Percentiles rank a stretch among this genome's conserved stretches.
Evolutionary conservation across 441 rosid genomes (phyloP).

Genomic region (Populus hybrid): DNA sequence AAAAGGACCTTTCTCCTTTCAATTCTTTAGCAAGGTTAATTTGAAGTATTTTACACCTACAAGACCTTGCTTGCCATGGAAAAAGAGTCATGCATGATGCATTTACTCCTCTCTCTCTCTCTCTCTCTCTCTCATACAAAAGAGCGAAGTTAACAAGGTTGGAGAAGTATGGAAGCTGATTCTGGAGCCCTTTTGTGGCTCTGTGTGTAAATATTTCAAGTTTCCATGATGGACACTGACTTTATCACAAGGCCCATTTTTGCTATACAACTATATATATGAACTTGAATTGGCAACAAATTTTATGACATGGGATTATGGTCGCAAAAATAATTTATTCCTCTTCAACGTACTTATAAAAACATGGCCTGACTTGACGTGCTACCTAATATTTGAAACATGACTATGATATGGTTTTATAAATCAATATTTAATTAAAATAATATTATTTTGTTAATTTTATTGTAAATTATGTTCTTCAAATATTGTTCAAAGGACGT

Average conservation of each 20-base stretch:
- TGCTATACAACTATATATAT: neutral
- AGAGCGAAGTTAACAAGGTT: conserved; percentile 17
- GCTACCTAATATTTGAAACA: too few relatives aligned
- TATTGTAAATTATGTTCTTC: too few relatives aligned
- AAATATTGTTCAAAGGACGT: too few relatives aligned
- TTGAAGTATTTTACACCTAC: neutral
- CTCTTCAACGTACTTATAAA: too few relatives aligned
- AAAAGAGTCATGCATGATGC: conserved; percentile 28
- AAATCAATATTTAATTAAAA: too few relatives aligned
- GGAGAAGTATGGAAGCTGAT: conserved; percentile 14
- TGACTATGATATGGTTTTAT: too few relatives aligned
- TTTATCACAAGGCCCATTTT: conserved; percentile 19
- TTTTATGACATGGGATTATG: neutral
- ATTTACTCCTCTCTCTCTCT: conserved; percentile 26
- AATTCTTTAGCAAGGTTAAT: neutral
- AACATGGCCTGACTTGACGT: too few relatives aligned
- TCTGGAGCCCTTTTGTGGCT: conserved; percentile 13
- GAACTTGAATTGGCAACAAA: neutral
- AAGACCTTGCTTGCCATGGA: conserved; percentile 37
- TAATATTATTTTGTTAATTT: too few relatives aligned
- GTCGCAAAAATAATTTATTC: neutral
- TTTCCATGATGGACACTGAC: neutral
- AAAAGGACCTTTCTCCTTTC: neutral
- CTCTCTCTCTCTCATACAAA: neutral
- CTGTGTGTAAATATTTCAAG: neutral